Evolutionary conservation across 2,329 filamentous ascomycete species (phyloP), one percentile per base, ranked within the genome.

Genomic region (Fusarium abutilonis): DNA sequence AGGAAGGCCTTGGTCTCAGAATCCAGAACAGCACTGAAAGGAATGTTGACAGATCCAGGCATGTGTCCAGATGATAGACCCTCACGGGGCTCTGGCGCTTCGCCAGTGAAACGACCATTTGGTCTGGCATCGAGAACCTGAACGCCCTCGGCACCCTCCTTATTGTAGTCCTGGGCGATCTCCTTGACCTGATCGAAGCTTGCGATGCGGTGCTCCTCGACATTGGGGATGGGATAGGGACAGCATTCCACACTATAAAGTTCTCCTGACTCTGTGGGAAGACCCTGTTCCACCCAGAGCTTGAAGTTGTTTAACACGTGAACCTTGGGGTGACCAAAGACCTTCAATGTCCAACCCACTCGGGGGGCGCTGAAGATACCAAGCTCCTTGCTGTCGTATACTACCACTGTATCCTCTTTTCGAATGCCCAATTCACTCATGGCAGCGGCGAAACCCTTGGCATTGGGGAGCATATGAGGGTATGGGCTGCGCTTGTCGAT

Each of bases 271-370:
- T 97, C 93, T 1, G 89, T 90, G 0, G 93, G 91, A 65, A 88
- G 85, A 2, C 91, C 92, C 72, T 96, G 83, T 31, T 94, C 90
- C 2, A 94, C 88, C 92, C 93, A 99, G n/a, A 91, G 78, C 75
- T 89, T 91, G 79, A 97, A 99, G 79, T 99, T 99, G 80, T 99
- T 96, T 52, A 99, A 79, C 15, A 99, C 78, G 75, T 97, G 93
- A 13, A 99, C 94, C 63, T 87, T 89, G 40, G 87, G 81, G 75
- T 99, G 95, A 2, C 95, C 95, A 75, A 98, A 98, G 31, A 92
- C 87, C 71, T 87, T 87, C 64, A 99, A 81, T 2, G 94, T 99
- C 95, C 95, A 99, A 54, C 89, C 94, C 1, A 97, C 94, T 38
- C 95, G 86, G 4, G 95, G 95, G 2, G 94, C 95, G 69, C 91